These are phyloP conservation scores for Gossypium stocksii DNA, from an alignment of 345 rosid genomes.

Conservation along the genomic window DNA sequence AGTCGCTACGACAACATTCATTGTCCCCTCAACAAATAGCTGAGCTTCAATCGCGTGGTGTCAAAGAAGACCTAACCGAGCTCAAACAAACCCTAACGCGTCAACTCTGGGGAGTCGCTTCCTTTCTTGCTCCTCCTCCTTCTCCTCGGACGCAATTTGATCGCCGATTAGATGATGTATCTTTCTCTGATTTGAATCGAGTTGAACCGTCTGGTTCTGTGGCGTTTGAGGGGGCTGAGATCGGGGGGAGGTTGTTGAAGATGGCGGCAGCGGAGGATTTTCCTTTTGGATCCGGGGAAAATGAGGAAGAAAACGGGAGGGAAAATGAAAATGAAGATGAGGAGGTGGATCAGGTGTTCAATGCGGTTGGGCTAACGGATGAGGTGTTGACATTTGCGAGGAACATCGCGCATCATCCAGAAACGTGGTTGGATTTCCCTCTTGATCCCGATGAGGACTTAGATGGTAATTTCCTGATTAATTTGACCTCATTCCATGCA, in stretches of 20 bases:
- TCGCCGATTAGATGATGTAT: slow-evolving; percentile 21
- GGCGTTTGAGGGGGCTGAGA: slow-evolving; percentile 34
- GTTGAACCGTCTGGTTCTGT: slow-evolving; percentile 27
- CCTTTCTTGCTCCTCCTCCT: slow-evolving; percentile 75
- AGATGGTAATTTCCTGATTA: slow-evolving; percentile 46
- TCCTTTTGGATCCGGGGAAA: slow-evolving; percentile 38
- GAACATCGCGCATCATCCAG: slow-evolving; percentile 87
- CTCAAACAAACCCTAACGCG: slow-evolving; percentile 62
- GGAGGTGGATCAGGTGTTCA: slow-evolving; percentile 31
- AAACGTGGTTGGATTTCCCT: slow-evolving; percentile 97
- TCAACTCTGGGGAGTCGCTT: slow-evolving; percentile 89
- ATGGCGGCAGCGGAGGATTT: slow-evolving; percentile 42
- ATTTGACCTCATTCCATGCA: neutral
- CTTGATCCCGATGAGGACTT: slow-evolving; percentile 76
- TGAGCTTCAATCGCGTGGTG: slow-evolving; percentile 58
- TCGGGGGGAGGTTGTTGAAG: slow-evolving; percentile 47
- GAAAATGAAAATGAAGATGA: slow-evolving; percentile 25
- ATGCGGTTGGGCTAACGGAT: slow-evolving; percentile 64
- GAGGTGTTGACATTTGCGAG: slow-evolving; percentile 83
- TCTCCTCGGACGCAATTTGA: slow-evolving; percentile 31
- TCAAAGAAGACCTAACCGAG: slow-evolving; percentile 79
- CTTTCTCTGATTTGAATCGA: slow-evolving; percentile 14
- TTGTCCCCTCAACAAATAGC: slow-evolving; percentile 25
- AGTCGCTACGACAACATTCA: slow-evolving; percentile 4
- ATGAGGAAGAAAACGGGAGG: slow-evolving; percentile 23